Percentiles rank a stretch among this genome's conserved stretches.
Conservation (phyloP, 2,329 filamentous ascomycete genomes). For the Trichoderma sp. region DNA sequence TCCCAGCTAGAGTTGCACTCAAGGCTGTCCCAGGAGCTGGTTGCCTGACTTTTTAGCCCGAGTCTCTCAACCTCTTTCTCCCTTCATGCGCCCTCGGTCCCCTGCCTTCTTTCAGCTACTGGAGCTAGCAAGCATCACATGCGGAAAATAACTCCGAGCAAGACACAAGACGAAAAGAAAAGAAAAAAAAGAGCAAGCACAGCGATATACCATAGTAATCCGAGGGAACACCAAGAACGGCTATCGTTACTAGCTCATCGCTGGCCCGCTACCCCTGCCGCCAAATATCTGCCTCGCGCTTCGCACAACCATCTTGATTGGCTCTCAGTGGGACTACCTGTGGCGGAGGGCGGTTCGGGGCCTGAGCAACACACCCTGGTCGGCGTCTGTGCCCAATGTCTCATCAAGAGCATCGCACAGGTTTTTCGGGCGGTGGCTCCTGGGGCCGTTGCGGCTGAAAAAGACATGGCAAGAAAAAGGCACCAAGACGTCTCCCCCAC, state of each 20-base stretch:
- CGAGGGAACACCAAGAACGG: background rate
- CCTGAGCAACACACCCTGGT: background rate
- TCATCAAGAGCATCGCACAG: background rate
- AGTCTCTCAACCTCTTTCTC: background rate
- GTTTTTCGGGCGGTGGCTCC: background rate
- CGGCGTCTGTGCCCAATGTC: background rate
- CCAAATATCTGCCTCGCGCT: background rate
- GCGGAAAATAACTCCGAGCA: background rate
- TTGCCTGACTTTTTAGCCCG: conserved; percentile 10
- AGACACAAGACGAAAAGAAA: background rate
- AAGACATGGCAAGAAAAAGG: background rate
- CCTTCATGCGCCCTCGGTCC: background rate
- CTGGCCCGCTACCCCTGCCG: background rate
- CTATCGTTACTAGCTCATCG: background rate
- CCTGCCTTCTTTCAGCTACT: background rate
- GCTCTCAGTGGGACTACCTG: background rate
- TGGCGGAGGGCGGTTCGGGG: conserved; percentile 13
- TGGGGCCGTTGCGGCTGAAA: background rate
- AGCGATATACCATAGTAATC: too few species aligned
- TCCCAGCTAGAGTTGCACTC: background rate
- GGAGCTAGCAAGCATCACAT: conserved; percentile 1
- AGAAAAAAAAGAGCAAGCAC: background rate
- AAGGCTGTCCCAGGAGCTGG: conserved; percentile 1
- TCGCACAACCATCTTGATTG: conserved; percentile 5
- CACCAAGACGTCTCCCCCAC: background rate